phyloP scores from a whole-genome alignment of 1,284 basidiomycete genomes.

The Volvariella surrecta region DNA sequence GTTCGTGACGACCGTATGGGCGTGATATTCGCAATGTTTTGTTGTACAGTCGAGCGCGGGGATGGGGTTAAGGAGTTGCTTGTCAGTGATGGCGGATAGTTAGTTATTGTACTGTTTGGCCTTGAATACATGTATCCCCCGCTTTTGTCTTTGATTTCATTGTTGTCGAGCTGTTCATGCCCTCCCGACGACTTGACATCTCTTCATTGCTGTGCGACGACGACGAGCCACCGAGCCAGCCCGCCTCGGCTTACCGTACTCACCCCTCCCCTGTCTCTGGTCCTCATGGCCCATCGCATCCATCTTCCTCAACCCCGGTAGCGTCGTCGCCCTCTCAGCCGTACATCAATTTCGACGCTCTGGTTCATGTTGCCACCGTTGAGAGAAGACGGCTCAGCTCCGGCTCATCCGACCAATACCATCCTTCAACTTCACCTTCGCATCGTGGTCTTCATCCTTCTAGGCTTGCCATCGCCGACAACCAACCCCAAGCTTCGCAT shows the following conservation, averaged over 20 bases:
- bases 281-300: slow-evolving; percentile 3
- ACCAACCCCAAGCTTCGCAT: background rate
- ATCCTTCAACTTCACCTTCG: slow-evolving; percentile 4
- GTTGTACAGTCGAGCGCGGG: slow-evolving; percentile 51
- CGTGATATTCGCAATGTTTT: slow-evolving; percentile 73
- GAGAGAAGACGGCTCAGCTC: slow-evolving; percentile 34
- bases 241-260: slow-evolving; percentile 3
- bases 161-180: no score
- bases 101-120: no score
- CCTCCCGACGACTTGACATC: slow-evolving; percentile 50
- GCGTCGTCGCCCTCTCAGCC: slow-evolving; percentile 10
- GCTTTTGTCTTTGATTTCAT: no score
- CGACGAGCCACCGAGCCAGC: slow-evolving; percentile 22
- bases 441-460: slow-evolving; percentile 4
- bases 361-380: slow-evolving; percentile 47
- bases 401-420: slow-evolving; percentile 5
- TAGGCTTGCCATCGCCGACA: background rate
- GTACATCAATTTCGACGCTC: slow-evolving; percentile 37
- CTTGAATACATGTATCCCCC: no score
- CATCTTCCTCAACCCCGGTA: slow-evolving; percentile 10
- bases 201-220: slow-evolving; percentile 61
- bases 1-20: slow-evolving; percentile 64
- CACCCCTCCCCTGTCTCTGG: slow-evolving; percentile 8
- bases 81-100: no score
- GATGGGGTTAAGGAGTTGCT: no score